Evolutionary conservation across 306 rosid genomes (phyloP), one percentile per base, ranked within the genome.

Genomic region (Hippophae gyantsensis): DNA sequence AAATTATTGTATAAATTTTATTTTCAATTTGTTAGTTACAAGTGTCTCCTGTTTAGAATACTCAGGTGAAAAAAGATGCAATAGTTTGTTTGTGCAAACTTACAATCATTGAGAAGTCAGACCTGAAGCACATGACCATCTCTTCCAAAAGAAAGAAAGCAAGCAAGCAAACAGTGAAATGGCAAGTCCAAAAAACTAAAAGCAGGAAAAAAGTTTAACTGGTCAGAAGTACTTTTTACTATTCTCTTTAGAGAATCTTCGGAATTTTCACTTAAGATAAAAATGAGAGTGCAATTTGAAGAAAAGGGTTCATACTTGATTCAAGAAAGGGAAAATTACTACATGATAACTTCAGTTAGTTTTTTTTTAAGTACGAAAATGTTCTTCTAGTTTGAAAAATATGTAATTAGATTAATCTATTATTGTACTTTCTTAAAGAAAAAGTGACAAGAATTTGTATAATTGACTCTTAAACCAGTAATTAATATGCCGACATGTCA

Each of bases 191-290:
- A 56, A 32, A 42, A 61, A 23, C 43, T 44, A 40, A 43, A 18
- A 58, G 42, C 26, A 41, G 7, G 23, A 46, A 60, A 40, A 10
- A 11, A 12, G 48, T 32, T 46, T 18, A 18, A 18, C 23, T 18
- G 23, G 56, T 48, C 59, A 50, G 27, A 56, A 56, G 64, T 38
- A 14, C 13, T 54, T 9, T 10, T 49, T 27, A 25, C 18, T 63
- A 71, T 56, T 60, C 62, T 67, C 61, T 61, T 49, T 49, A 13
- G 41, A 67, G 80, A 77, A 78, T 80, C 79, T 74, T 52, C 43
- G 42, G 46, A 60, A 83, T 60, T 49, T 71, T 64, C 73, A 70
- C 52, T 56, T 44, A 76, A 62, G 71, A 68, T 81, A 86, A 78
- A 67, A 54, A 13, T 23, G 13, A 32, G 64, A 52, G 11, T 5